These are phyloP conservation scores for Pestalotiopsis sp. DNA, from an alignment of 2,329 filamentous ascomycete species.

Conservation along the genomic window DNA sequence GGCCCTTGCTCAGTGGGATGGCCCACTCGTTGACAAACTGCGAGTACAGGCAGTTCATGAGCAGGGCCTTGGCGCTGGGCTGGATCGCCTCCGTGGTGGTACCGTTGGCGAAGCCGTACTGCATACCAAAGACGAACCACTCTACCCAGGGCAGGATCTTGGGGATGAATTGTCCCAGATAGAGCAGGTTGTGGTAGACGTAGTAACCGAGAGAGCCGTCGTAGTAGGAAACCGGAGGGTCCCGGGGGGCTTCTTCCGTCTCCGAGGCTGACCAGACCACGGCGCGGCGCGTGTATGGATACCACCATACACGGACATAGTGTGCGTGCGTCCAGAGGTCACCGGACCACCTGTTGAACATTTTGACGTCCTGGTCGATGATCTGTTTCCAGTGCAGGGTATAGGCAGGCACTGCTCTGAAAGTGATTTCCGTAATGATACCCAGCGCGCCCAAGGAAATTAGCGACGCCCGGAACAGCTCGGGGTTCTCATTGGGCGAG, in stretches of 20 bases:
- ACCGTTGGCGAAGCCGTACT: conserved; percentile 85
- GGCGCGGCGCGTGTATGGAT: conserved; percentile 86
- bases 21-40: conserved; percentile 99
- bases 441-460: conserved; percentile 88
- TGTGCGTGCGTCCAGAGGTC: conserved; percentile 83
- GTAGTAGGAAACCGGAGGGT: conserved; percentile 74
- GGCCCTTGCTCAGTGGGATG: conserved; percentile 81
- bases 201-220: conserved; percentile 82
- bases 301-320: conserved; percentile 96
- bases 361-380: conserved; percentile 68
- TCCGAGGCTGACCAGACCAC: conserved; percentile 90
- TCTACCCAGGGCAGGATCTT: conserved; percentile 85
- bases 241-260: conserved; percentile 62
- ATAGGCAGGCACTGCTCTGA: conserved; percentile 78
- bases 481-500: conserved; percentile 67
- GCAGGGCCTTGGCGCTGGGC: conserved; percentile 75
- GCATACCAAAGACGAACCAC: conserved; percentile 97
- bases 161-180: conserved; percentile 76
- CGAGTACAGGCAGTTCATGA: conserved; percentile 98
- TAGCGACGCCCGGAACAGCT: conserved; percentile 86
- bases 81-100: conserved; percentile 75
- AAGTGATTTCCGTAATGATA: conserved; percentile 87
- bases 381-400: conserved; percentile 87
- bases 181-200: conserved; percentile 89
- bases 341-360: conserved; percentile 73